Conservation (phyloP, 2,329 filamentous ascomycete genomes). For the Fusarium sp. region DNA sequence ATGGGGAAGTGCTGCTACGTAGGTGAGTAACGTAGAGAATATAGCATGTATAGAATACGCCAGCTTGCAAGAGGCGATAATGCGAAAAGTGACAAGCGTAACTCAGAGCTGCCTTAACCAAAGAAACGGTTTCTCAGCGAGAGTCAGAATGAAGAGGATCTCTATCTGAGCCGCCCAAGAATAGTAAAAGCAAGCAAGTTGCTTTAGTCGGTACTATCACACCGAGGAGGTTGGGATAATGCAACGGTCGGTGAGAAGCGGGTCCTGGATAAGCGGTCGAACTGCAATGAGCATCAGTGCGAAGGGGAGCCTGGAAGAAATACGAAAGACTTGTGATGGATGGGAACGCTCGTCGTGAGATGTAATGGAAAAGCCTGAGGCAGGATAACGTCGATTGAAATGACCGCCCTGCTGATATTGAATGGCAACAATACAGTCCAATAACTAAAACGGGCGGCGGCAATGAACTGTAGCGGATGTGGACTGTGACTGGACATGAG, state of each 20-base stretch:
- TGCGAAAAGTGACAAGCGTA: slow-evolving; percentile 32
- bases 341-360: slow-evolving; percentile 11
- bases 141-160: slow-evolving; percentile 28
- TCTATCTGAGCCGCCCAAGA: slow-evolving; percentile 32
- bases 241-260: slow-evolving; percentile 44
- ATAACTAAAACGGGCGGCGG: slow-evolving; percentile 38
- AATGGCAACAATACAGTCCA: slow-evolving; percentile 39
- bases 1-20: slow-evolving; percentile 26
- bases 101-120: slow-evolving; percentile 29
- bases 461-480: neutral
- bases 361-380: slow-evolving; percentile 35
- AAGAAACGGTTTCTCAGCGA: slow-evolving; percentile 25
- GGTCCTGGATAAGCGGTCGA: slow-evolving; percentile 43
- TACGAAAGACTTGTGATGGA: slow-evolving; percentile 19
- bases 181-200: slow-evolving; percentile 25
- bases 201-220: slow-evolving; percentile 35
- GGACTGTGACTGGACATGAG: slow-evolving; percentile 36
- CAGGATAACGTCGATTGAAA: slow-evolving; percentile 31
- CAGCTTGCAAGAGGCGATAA: slow-evolving; percentile 30
- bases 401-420: slow-evolving; percentile 43
- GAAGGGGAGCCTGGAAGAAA: slow-evolving; percentile 17
- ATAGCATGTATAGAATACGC: slow-evolving; percentile 25
- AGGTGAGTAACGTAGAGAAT: slow-evolving; percentile 29
- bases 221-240: slow-evolving; percentile 42
- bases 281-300: slow-evolving; percentile 28